phyloP scores from a whole-genome alignment of 73 alveolate species.

The Symbiodinium natans region DNA sequence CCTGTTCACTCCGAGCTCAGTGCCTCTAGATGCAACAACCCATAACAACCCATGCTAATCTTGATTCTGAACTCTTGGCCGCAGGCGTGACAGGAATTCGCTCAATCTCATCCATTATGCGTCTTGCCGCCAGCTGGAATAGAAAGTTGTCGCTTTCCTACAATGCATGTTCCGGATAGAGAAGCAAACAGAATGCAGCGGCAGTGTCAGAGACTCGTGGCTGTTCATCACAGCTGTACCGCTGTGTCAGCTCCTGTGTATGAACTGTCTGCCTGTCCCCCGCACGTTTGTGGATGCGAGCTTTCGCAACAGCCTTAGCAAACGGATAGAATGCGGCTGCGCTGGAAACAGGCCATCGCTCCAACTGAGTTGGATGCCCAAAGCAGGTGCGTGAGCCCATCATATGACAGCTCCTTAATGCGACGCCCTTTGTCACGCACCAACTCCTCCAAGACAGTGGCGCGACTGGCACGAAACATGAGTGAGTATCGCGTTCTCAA shows the following conservation, averaged over 20 bases:
- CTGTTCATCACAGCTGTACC: too few relatives aligned
- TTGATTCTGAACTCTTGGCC: too few relatives aligned
- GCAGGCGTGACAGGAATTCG: conserved; percentile 47
- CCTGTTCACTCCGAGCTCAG: conserved; percentile 16
- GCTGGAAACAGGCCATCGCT: neutral
- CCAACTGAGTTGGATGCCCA: neutral
- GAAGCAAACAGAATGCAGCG: too few relatives aligned
- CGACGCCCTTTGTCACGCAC: conserved; percentile 79
- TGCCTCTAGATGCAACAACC: too few relatives aligned
- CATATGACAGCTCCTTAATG: conserved; percentile 54
- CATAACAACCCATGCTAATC: too few relatives aligned
- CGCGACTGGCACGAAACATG: neutral
- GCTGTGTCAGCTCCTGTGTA: conserved; percentile 54
- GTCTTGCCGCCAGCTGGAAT: conserved; percentile 44
- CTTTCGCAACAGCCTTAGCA: conserved; percentile 52
- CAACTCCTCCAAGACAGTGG: conserved; percentile 21
- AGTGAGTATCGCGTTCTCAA: neutral
- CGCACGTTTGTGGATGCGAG: conserved; percentile 55
- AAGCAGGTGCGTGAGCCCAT: conserved; percentile 42
- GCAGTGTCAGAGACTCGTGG: too few relatives aligned
- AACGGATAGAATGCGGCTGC: too few relatives aligned
- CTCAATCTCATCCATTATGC: conserved; percentile 56
- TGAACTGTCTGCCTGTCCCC: conserved; percentile 45
- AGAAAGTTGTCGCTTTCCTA: conserved; percentile 68
- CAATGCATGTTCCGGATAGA: neutral